Evolutionary conservation across 2,329 filamentous ascomycete genomes (phyloP), one percentile per base, ranked within the genome.

Genomic region (Kalmusia sp.): DNA sequence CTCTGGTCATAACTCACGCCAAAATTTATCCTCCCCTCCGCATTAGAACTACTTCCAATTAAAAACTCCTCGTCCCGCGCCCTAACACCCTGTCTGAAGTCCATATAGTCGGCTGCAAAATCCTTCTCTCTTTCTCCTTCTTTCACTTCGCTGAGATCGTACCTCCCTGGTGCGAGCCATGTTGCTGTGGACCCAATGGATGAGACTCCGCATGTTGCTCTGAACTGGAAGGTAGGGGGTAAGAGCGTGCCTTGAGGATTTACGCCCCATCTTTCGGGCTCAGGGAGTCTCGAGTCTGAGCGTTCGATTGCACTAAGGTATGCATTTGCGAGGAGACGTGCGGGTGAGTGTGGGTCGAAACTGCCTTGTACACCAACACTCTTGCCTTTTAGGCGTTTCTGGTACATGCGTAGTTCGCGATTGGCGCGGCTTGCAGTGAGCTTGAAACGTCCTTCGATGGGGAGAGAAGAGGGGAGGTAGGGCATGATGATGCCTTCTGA

Each of bases 31-130:
- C 71, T 62, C 0, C 71, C 71, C 27, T 68, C 55, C 1, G 52
- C 69, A 57, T 75, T 70, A 31, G 76, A 75, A 24, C 63, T 73
- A 31, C 76, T 75, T 0, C 76, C 77, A 1, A 80, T 63, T 51
- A 81, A 50, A 50, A 80, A 81, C 62, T 81, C 79, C 3, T 74
- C 71, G 6, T 80, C 77, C 24, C 79, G 63, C 2, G 77, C 76
- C 28, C 79, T 61, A 7, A 81, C 78, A 9, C 71, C 72, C 45
- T 76, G 70, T 17, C 60, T 68, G 30, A 77, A 38, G 3, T 62
- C 54, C 4, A 69, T 58, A 43, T 71, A 79, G 55, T 79, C 75
- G 2, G 72, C 77, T 6, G 65, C 73, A 40, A 80, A 76, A 30
- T 76, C 73, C 40, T 67, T 69, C 45, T 56, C 0, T 49, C 62